Evolutionary conservation across 2,329 filamentous ascomycete species (phyloP), one percentile per base, ranked within the genome.

Genomic region (Alternaria sp.): DNA sequence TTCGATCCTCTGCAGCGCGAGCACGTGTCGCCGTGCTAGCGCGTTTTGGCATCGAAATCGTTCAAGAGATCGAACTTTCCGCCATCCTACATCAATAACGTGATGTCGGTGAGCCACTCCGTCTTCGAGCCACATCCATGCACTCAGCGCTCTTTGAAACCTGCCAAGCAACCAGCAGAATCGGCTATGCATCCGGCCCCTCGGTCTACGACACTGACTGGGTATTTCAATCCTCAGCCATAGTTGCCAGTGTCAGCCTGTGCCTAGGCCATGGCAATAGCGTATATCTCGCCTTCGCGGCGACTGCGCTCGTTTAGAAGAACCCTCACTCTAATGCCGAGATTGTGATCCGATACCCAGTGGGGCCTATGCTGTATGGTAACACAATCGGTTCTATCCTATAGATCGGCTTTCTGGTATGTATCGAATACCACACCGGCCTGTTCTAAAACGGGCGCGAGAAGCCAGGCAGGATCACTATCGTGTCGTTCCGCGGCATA

Each of bases 21-120:
- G 25, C 55, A 59, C 47, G 47, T 59, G 36, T 26, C 6, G 46
- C 15, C 56, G 25, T 45, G 15, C 36, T 59, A 59, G 57, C 57
- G 36, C 30, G 45, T 28, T 51, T 26, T 36, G 30, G 13, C 21
- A 50, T 58, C 28, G 9, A 28, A 25, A 45, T 45, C 19, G 17
- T 19, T 52, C 13, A 45, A 53, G 28, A 53, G 23, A 51, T 25
- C 15, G 17, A 30, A 53, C 17, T 2, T 59, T 17, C 15, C 17
- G 23, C 17, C 46, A 23, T 52, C 13, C 15, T 19, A 10, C 15
- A 21, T 44, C 17, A 26, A 13, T 21, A 44, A 28, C 23, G 12
- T 19, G 13, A 13, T 45, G 6, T 15, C 17, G 13, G 19, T 32
- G 36, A 32, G 23, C 30, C 40, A 21, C 30, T 10, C 40, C 26